Base-by-base conservation (phyloP, 2,329 filamentous ascomycete species). In the Escovopsis sp. region DNA sequence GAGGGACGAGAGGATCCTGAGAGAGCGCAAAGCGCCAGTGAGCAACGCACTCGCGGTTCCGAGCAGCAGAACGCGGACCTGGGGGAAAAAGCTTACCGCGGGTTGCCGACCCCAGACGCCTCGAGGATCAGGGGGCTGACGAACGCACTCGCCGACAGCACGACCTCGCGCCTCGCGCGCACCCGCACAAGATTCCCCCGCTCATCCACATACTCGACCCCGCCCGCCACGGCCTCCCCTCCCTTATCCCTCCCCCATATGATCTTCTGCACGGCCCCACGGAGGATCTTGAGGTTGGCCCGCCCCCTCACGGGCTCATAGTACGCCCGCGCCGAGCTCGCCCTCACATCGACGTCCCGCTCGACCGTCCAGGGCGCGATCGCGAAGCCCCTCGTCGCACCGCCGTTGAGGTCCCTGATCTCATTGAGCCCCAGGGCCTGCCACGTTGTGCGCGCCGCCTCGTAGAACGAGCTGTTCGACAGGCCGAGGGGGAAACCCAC, bases 301-400 rank as follows among this genome's bases (percentile, higher is more conserved):
- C 46, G 31, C 13, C 52, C 47, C 16, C 57, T 54, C 4, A 66
- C 47, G 0, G 59, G 60, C 43, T 60, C 62, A 42, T 61, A 61
- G 47, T 62, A 70, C 1, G 66, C 63, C 13, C 58, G 56, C 6
- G 61, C 64, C 2, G 65, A 55, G 41, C 68, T 64, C 44, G 56
- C 58, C 3, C 65, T 57, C n/a, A 58, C 37, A 35, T 66, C 57
- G 1, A 45, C 44, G 9, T 54, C 51, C 4, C 55, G 51, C 38
- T 69, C 61, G 2, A 68, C 41, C 0, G 64, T 67, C 45, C 58
- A 52, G 1, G 66, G 65, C 49, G 54, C 61, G 8, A 61, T 43
- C 24, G 47, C 51, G 43, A 62, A 63, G 0, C 66, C 66, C 3
- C 51, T 49, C 35, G 62, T 61, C 2, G 51, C 43, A 4, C 66